Base-by-base conservation (phyloP, 306 rosid species). In the Casuarina glauca region DNA sequence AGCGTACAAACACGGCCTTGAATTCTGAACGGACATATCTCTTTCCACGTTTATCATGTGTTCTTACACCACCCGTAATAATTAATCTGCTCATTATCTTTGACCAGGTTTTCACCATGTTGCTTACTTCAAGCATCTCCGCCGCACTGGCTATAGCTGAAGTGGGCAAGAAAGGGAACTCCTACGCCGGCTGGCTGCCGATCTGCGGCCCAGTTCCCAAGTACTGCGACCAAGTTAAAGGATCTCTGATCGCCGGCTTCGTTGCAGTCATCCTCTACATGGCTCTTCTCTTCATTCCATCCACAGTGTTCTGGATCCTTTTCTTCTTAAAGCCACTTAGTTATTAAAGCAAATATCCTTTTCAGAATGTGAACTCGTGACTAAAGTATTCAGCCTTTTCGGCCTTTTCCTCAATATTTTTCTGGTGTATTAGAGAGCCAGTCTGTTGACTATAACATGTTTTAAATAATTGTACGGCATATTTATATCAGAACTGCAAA, bases 181-280 rank as follows among this genome's bases (percentile, higher is more conserved):
- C 58, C 4, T 73, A 67, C 55, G 98, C 98, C 35, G 97, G 91
- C 6, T 93, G 98, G 97, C 82, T 87, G 42, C 98, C 98, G 32
- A 87, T 93, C 32, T 93, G 97, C 60, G 89, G 81, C 50, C 88
- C 86, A 76, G 97, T 93, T 4, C 79, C 80, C 0, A 84, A 82
- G 58, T 93, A 80, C 45, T 93, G 98, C n/a, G 36, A 86, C 68
- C 86, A 84, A 39, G 88, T 87, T 0, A 79, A 78, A 42, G 93
- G 91, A 71, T 88, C 98, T 73, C 69, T 93, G 32, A 19, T 69
- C 0, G 87, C 87, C 3, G 91, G 95, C 45, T 83, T 83, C 35
- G 41, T 69, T 2, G 97, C 83, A 15, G 68, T 87, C 11, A 19
- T 86, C 3, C 7, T 84, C 9, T 93, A 89, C 50, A 0, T 72